A percentile compares a stretch with the other conserved stretches of the same genome.
These are phyloP conservation scores for Harringtonia aguacate DNA, from an alignment of 2,329 filamentous ascomycete species.

Conservation along the genomic window DNA sequence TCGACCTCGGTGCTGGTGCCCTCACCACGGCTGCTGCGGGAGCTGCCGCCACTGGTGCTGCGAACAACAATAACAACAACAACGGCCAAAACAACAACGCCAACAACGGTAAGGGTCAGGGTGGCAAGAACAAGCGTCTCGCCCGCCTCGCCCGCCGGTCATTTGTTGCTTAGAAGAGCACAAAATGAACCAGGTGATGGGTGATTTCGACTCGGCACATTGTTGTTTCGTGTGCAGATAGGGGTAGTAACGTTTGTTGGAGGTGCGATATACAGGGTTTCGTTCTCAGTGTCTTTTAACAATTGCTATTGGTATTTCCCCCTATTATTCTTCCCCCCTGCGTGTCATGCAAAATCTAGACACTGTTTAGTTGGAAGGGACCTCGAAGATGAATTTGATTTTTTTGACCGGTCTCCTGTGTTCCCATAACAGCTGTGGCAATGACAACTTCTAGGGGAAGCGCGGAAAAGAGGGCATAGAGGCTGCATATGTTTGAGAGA, in stretches of 20 bases:
- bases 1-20: constrained; percentile 15
- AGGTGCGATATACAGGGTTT: no score
- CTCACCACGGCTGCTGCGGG: constrained; percentile 9
- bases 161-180: constrained; percentile 11
- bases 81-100: constrained; percentile 1
- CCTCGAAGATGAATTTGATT: no score
- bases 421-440: no score
- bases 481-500: no score
- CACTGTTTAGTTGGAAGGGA: no score
- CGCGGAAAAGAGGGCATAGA: no score
- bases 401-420: no score
- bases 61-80: constrained; percentile 8
- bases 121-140: constrained; percentile 10
- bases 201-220: background rate
- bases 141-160: constrained; percentile 12
- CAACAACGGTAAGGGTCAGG: constrained; percentile 5
- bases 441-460: no score
- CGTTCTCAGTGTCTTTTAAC: background rate
- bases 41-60: constrained; percentile 8
- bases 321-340: background rate
- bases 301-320: background rate
- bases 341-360: no score
- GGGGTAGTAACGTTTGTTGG: background rate
- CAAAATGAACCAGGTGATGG: background rate
- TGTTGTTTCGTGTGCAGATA: background rate